A percentile compares a stretch with the other conserved stretches of the same genome.
phyloP scores from a whole-genome alignment of 2,329 filamentous ascomycete genomes.

The Hirsutella minnesotensis region DNA sequence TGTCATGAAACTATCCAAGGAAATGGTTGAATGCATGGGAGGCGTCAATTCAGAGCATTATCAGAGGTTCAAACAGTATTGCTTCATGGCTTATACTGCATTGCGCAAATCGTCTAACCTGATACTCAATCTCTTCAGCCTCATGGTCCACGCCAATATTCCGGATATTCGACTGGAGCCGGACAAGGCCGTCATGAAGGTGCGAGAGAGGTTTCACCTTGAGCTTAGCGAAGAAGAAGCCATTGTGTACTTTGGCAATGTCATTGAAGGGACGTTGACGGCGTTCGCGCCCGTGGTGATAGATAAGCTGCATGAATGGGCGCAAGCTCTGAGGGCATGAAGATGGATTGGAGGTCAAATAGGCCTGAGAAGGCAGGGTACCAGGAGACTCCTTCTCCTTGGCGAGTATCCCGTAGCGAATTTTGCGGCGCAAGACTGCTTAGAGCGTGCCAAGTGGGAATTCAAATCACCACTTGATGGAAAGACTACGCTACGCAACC shows the following conservation, averaged over 20 bases:
- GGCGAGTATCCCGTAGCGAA: no score
- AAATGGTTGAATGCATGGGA: slow-evolving; percentile 99
- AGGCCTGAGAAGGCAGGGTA: no score
- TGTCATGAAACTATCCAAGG: slow-evolving; percentile 90
- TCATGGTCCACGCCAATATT: slow-evolving; percentile 97
- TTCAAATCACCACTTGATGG: no score
- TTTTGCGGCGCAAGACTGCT: no score
- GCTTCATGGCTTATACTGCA: slow-evolving; percentile 87
- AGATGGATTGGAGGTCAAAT: no score
- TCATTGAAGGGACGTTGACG: slow-evolving; percentile 85
- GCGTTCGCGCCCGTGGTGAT: slow-evolving; percentile 89
- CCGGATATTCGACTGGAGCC: slow-evolving; percentile 87
- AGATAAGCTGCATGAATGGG: slow-evolving; percentile 85
- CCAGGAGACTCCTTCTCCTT: no score
- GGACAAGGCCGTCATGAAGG: slow-evolving; percentile 88
- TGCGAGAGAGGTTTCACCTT: slow-evolving; percentile 86
- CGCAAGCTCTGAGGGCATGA: slow-evolving; percentile 78
- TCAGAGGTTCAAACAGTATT: slow-evolving; percentile 84
- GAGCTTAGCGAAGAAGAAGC: slow-evolving; percentile 90
- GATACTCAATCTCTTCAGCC: slow-evolving; percentile 86
- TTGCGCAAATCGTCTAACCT: slow-evolving; percentile 81
- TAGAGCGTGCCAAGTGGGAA: no score
- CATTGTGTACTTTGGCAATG: slow-evolving; percentile 70
- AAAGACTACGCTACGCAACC: no score
- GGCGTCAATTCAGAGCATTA: slow-evolving; percentile 73